Evolutionary conservation across 768 basidiomycete species (phyloP), one percentile per base, ranked within the genome.

Genomic region (Bullera alba): DNA sequence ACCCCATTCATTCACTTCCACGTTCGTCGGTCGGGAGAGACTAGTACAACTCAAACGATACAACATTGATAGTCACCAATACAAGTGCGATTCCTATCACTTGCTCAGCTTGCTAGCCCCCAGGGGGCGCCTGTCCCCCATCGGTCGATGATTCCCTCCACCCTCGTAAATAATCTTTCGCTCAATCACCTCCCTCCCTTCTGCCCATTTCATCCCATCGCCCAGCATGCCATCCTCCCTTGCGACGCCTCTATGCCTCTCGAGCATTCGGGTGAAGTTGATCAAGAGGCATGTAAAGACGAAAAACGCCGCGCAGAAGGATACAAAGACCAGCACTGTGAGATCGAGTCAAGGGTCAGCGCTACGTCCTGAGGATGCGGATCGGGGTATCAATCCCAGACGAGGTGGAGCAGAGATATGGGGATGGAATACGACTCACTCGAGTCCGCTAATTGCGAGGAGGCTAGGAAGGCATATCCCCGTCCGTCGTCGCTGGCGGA

Each of bases 161-260:
- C 32, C n/a, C 32, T 39, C 38, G 8, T 21, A 39, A 22, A 58
- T 44, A 19, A 58, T 47, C 41, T 38, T 54, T 16, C 42, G 26
- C 46, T 64, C 62, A 21, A 57, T 17, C 2, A 64, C 58, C 34
- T 57, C 54, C 25, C 58, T 37, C 23, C 64, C 54, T 43, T 63
- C 64, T 19, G 54, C 61, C 64, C 61, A 66, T 15, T 47, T 50
- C 53, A 56, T 62, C 23, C 63, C 64, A 3, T 62, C 64, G 32
- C 52, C 42, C 5, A 66, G 46, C 35, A 66, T 54, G 28, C 35
- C 36, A 48, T 66, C 64, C 23, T 43, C 50, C 42, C 54, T 48
- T 14, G 22, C 44, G 2, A 17, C 37, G 5, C 34, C 42, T 5
- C 46, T 23, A 16, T 45, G 29, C 2, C 42, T 17, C 16, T 57